Percentiles rank a stretch among this genome's conserved stretches.
Evolutionary conservation across 2,329 filamentous ascomycete species (phyloP).

Genomic region (Zelopaecilomyces penicillatus): DNA sequence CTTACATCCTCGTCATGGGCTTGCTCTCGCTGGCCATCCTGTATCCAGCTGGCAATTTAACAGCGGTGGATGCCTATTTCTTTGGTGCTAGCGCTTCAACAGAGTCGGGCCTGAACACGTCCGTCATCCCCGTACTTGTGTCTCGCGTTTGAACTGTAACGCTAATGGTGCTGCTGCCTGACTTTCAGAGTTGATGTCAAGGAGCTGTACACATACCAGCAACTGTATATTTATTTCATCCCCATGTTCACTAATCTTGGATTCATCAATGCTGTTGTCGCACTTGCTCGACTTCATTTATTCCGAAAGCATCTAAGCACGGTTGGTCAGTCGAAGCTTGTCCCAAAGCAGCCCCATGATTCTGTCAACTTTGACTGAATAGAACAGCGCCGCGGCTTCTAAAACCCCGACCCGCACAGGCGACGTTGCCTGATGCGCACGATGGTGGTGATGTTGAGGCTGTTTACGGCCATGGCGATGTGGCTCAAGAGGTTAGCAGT

Average conservation of each 20-base stretch:
- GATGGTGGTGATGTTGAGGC: no score
- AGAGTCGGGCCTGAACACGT: slow-evolving; percentile 44
- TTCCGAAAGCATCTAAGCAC: slow-evolving; percentile 37
- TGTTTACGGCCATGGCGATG: no score
- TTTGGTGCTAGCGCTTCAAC: slow-evolving; percentile 41
- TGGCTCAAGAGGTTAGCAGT: no score
- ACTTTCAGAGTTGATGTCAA: slow-evolving; percentile 43
- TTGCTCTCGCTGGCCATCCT: background rate
- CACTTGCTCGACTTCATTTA: slow-evolving; percentile 39
- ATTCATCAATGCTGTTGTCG: slow-evolving; percentile 41
- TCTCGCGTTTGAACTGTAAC: background rate
- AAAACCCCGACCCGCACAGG: background rate
- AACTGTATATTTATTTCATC: slow-evolving; percentile 41
- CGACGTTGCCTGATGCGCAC: background rate
- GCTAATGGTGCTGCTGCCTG: no score
- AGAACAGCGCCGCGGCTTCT: slow-evolving; percentile 1
- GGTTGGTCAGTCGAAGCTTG: slow-evolving; percentile 26
- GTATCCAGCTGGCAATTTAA: background rate
- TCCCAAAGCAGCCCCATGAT: no score
- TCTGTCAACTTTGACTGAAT: no score
- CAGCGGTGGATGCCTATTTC: slow-evolving; percentile 35
- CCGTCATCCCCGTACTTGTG: slow-evolving; percentile 13
- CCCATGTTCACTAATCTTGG: slow-evolving; percentile 39
- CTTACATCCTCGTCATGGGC: background rate
- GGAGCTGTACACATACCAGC: slow-evolving; percentile 39